Evolutionary conservation across 2,329 filamentous ascomycete species (phyloP).

Genomic region (Hypoxylon rubiginosum): DNA sequence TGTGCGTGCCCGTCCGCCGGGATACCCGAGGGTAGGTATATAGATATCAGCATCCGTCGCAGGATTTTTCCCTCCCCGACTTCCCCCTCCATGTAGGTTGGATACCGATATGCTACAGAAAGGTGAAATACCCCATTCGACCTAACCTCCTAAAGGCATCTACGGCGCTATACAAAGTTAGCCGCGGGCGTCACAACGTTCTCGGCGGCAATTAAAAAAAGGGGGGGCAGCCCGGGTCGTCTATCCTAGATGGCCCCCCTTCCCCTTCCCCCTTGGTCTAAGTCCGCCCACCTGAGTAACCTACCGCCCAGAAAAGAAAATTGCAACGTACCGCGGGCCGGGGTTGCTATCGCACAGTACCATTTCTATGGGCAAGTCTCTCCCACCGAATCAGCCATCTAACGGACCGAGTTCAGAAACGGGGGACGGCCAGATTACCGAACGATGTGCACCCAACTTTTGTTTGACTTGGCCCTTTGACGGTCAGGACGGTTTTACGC

Average conservation of each 20-base stretch:
- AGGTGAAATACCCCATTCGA: slow-evolving; percentile 17
- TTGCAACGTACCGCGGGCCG: slow-evolving; percentile 12
- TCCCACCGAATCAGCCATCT: slow-evolving; percentile 5
- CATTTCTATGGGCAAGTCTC: neutral
- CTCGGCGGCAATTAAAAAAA: slow-evolving; percentile 26
- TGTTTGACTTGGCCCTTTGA: neutral
- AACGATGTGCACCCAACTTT: neutral
- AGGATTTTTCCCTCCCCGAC: neutral
- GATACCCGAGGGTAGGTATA: slow-evolving; percentile 15
- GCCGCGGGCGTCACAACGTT: slow-evolving; percentile 6
- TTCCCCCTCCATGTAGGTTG: neutral
- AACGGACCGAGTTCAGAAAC: slow-evolving; percentile 19
- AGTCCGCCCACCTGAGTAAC: neutral
- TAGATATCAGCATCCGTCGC: slow-evolving; percentile 1
- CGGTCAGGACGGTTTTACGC: neutral
- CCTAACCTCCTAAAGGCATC: slow-evolving; percentile 10
- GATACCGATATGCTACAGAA: slow-evolving; percentile 3
- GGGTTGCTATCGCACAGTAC: slow-evolving; percentile 5
- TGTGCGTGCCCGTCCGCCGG: slow-evolving; percentile 21
- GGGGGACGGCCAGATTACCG: slow-evolving; percentile 1
- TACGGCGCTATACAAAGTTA: slow-evolving; percentile 14
- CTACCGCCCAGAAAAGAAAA: neutral
- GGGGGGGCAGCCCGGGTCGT: slow-evolving; percentile 32
- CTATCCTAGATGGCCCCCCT: slow-evolving; percentile 22
- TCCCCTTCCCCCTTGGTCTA: neutral